These are phyloP conservation scores for Jamesozyma lodderae DNA, from an alignment of 805 yeast genomes.

Conservation along the genomic window DNA sequence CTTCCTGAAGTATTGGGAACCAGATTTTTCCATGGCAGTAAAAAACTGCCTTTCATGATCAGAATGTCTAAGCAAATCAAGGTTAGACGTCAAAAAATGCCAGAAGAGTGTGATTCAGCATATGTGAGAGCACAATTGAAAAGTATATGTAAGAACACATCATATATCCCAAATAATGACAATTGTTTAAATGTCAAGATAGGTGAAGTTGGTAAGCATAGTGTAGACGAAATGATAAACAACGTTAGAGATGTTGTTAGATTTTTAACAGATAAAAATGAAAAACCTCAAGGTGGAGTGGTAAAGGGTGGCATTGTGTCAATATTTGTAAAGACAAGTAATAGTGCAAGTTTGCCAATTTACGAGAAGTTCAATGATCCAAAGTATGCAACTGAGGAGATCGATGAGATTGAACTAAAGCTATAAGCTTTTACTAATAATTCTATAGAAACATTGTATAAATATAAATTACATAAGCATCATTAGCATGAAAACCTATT, in stretches of 20 bases:
- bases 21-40: constrained; percentile 53
- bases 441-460: too few species aligned
- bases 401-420: too few species aligned
- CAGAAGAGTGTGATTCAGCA: constrained; percentile 54
- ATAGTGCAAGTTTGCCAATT: constrained; percentile 59
- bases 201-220: constrained; percentile 35
- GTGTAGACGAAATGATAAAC: constrained; percentile 18
- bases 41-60: constrained; percentile 58
- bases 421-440: too few species aligned
- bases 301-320: constrained; percentile 39
- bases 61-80: constrained; percentile 39
- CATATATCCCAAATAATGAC: constrained; percentile 54
- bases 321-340: constrained; percentile 55
- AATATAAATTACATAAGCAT: too few species aligned
- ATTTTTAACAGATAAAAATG: constrained; percentile 38
- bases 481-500: too few species aligned
- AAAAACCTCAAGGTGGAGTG: constrained; percentile 52
- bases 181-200: constrained; percentile 50
- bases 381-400: too few species aligned
- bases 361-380: constrained; percentile 11
- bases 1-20: constrained; percentile 51
- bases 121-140: constrained; percentile 57
- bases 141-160: constrained; percentile 54
- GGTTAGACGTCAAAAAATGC: constrained; percentile 37
- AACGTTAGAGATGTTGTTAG: constrained; percentile 32